Evolutionary conservation across 345 rosid species (phyloP), one percentile per base, ranked within the genome.

Genomic region (Turritis glabra): DNA sequence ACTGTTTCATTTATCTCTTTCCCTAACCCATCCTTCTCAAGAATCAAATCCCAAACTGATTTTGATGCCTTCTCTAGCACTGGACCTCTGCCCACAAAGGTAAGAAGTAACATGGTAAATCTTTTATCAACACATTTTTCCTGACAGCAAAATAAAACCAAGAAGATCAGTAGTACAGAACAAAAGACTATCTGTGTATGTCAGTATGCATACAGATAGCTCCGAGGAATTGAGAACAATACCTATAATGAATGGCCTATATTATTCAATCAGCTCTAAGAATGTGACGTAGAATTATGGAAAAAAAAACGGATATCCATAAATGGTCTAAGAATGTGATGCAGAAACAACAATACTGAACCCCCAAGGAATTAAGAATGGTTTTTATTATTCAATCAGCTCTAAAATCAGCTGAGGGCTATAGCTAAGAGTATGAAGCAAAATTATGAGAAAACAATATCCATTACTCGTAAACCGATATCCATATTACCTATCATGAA

Each of bases 11-110:
- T 85, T 76, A 82, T 83, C 68, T 83, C 85, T 77, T 89, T 90
- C 56, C 99, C 97, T 38, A 90, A 66, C 14, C 98, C 99, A 46
- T 85, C 77, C 40, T 69, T 68, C 71, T 92, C 97, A 71, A 95
- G 81, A 72, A 95, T 95, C 82, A 95, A 67, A 57, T 95, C 99
- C 99, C 99, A 95, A 62, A 92, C 96, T n/a, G 97, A 92, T 81
- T 89, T 90, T 11, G 97, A 95, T 51, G 97, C 99, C 81, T 86
- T 92, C 85, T 95, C 97, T 1, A 92, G 87, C 73, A 90, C 97
- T 1, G 95, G 97, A 75, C 90, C 79, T 80, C 97, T 94, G 76
- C 53, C 30, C 59, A 70, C 46, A 55, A 37, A 52, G 53, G 32
- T 14, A 58, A 19, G 22, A 41, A 25, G 12, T 62, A 35, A 44